These are phyloP conservation scores for Garcia nutans DNA, from an alignment of 345 rosid genomes.

Conservation along the genomic window DNA sequence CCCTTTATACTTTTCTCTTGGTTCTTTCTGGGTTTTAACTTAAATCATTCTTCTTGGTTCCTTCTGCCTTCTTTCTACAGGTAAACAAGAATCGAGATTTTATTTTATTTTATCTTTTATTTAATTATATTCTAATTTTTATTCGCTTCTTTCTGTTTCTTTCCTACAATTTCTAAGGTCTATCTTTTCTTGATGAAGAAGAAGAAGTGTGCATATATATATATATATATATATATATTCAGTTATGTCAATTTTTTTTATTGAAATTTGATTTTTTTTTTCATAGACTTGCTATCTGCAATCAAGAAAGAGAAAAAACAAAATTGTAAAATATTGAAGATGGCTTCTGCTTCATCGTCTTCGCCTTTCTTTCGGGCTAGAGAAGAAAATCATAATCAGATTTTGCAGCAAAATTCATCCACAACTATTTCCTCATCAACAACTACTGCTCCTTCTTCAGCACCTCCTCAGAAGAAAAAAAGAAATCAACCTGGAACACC, in stretches of 20 bases:
- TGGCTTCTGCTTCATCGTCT: constrained; percentile 29
- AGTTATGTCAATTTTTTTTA: background rate
- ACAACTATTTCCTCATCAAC: constrained; percentile 19
- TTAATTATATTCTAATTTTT: too few relatives aligned
- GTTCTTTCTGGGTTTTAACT: constrained; percentile 35
- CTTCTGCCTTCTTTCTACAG: constrained; percentile 7
- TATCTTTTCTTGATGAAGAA: too few relatives aligned
- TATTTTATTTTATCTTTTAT: too few relatives aligned
- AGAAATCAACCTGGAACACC: constrained; percentile 32
- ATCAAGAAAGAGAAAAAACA: background rate
- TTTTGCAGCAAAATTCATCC: constrained; percentile 17
- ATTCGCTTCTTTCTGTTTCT: background rate
- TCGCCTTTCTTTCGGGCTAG: constrained; percentile 7
- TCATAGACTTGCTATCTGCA: background rate
- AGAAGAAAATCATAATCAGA: constrained; percentile 19
- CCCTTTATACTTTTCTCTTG: constrained; percentile 34
- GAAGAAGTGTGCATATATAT: background rate
- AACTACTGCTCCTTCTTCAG: constrained; percentile 1
- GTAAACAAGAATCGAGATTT: background rate
- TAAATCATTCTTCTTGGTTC: constrained; percentile 22
- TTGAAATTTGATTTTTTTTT: background rate
- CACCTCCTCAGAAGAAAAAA: constrained; percentile 20
- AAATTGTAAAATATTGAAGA: background rate
- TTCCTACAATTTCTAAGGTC: background rate
- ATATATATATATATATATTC: too few relatives aligned